Conservation (phyloP, 2,329 filamentous ascomycete species). For the Sporothrix globosa region DNA sequence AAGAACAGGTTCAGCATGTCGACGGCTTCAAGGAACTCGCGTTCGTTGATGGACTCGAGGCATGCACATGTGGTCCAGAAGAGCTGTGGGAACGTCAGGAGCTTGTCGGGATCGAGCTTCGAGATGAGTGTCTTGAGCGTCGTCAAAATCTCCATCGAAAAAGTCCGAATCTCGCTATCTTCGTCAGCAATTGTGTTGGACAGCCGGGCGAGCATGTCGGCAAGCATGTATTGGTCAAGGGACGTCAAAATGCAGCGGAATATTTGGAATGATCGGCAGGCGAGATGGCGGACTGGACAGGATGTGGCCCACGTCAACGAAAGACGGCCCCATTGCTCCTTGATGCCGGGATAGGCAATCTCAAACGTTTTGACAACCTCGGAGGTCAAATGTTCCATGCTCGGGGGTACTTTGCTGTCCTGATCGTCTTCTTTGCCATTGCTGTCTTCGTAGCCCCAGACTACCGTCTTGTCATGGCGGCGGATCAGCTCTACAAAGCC, state of each 20-base stretch:
- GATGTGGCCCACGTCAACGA: conserved; percentile 96
- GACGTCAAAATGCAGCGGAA: conserved; percentile 92
- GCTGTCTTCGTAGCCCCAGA: conserved; percentile 94
- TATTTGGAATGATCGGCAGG: conserved; percentile 95
- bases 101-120: conserved; percentile 75
- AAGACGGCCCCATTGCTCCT: conserved; percentile 87
- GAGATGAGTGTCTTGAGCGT: conserved; percentile 90
- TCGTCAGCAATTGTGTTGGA: conserved; percentile 98
- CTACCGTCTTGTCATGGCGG: conserved; percentile 77
- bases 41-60: conserved; percentile 93
- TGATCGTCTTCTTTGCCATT: conserved; percentile 76
- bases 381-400: conserved; percentile 83
- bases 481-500: conserved; percentile 86
- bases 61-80: conserved; percentile 99
- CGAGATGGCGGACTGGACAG: conserved; percentile 90
- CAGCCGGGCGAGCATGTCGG: conserved; percentile 91
- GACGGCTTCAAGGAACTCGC: conserved; percentile 88
- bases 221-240: conserved; percentile 89
- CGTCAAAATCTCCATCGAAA: conserved; percentile 96
- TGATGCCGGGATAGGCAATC: conserved; percentile 79
- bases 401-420: conserved; percentile 77
- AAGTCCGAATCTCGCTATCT: conserved; percentile 90
- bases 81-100: conserved; percentile 88
- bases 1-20: conserved; percentile 89
- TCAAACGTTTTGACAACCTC: conserved; percentile 86